Conservation (phyloP, 2,329 filamentous ascomycete species). For the Sporothrix protearum region DNA sequence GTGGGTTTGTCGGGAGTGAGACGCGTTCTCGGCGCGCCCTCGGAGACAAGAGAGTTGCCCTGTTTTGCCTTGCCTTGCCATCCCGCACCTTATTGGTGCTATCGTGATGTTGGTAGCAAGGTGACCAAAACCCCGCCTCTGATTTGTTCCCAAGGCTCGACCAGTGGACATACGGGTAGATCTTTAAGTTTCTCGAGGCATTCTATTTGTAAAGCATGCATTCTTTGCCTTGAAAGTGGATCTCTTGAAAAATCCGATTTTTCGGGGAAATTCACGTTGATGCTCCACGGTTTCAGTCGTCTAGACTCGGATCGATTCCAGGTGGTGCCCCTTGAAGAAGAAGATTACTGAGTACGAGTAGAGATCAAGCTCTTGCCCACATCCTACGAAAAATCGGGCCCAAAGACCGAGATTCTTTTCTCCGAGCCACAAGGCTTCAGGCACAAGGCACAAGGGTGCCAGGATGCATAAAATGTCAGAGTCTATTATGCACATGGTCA, state of each 20-base stretch:
- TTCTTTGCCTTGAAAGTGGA: neutral
- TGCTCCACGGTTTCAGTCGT: neutral
- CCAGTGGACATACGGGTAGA: neutral
- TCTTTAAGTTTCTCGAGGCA: neutral
- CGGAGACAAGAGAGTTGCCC: neutral
- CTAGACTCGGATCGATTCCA: neutral
- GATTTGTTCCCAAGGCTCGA: neutral
- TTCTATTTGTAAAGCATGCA: neutral
- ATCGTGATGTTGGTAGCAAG: neutral
- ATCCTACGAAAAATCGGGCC: neutral
- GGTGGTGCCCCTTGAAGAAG: neutral
- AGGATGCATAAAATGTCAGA: neutral
- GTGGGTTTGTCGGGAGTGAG: neutral
- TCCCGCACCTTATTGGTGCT: neutral
- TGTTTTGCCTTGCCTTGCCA: neutral
- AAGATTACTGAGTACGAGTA: no score
- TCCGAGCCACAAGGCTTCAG: neutral
- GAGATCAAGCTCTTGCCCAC: neutral
- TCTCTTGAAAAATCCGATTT: neutral
- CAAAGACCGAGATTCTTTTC: neutral
- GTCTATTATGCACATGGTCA: slow-evolving; percentile 10
- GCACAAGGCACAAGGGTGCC: neutral
- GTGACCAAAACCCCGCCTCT: neutral
- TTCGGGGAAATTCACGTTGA: neutral
- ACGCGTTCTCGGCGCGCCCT: neutral